Conservation (phyloP, 164 flowering plant species). For the Tinospora cordifolia region DNA sequence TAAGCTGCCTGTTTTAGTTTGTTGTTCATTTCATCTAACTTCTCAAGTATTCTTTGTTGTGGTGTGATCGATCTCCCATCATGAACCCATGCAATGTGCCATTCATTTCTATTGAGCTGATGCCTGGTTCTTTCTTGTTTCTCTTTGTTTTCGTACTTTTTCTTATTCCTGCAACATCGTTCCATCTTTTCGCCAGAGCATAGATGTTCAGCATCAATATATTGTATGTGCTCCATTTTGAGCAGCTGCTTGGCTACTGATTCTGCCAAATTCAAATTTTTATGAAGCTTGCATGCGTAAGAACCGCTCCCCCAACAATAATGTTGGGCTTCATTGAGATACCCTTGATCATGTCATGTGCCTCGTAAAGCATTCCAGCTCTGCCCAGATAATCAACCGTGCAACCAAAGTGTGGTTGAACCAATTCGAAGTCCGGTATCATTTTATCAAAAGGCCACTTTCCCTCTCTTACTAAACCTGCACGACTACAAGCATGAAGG, state of each 20-base stretch:
- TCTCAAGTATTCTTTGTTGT: conserved; percentile 23
- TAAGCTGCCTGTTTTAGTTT: conserved; percentile 38
- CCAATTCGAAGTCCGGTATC: conserved; percentile 28
- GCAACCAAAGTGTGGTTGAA: conserved; percentile 56
- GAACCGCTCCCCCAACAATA: conserved; percentile 44
- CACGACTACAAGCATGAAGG: conserved; percentile 57
- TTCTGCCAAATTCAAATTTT: conserved; percentile 34
- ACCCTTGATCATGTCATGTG: conserved; percentile 30
- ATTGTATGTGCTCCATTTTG: conserved; percentile 34
- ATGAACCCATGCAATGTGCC: conserved; percentile 35
- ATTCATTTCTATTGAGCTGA: conserved; percentile 41
- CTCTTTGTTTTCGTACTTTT: conserved; percentile 31
- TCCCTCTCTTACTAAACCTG: conserved; percentile 49
- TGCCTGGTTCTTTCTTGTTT: conserved; percentile 39
- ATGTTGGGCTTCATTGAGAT: conserved; percentile 46
- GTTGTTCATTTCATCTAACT: conserved; percentile 37
- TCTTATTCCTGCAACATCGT: conserved; percentile 39
- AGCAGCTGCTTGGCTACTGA: conserved; percentile 34
- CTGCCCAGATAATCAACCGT: conserved; percentile 61
- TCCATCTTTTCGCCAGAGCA: conserved; percentile 46
- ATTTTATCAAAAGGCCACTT: conserved; percentile 30
- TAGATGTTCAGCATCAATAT: conserved; percentile 45
- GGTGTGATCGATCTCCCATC: conserved; percentile 38
- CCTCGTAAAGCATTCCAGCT: conserved; percentile 47
- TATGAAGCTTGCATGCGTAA: conserved; percentile 51